Evolutionary conservation across 2,329 filamentous ascomycete species (phyloP), one percentile per base, ranked within the genome.

Genomic region (Trichophyton benhamiae): DNA sequence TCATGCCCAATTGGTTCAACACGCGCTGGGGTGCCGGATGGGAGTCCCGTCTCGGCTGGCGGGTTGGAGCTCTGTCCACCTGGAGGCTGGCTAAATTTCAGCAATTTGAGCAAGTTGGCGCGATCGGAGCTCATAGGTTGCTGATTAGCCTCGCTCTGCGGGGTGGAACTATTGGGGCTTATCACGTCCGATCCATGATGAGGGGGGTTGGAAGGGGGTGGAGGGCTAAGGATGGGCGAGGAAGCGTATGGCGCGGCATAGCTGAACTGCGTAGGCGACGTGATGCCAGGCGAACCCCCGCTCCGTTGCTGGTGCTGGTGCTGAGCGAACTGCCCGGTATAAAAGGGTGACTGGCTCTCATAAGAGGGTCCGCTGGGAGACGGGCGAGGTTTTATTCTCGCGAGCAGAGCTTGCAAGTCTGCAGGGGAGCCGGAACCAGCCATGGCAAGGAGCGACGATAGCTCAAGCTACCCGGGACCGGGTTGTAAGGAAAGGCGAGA

Each of bases 91-190:
- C 81, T 84, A 74, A 85, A 87, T 72, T 84, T 85, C 65, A 88
- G 77, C 63, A 88, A 72, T 68, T 82, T 87, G 63, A 88, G 77
- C 65, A 88, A 72, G 67, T 81, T 83, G 15, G 82, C 80, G 63
- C 80, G 78, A 61, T 79, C 78, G 58, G 74, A 71, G 63, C 76
- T 78, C 52, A 69, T 66, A 66, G 71, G 62, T 70, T 71, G 68
- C 72, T 73, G 65, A 72, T 75, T 72, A 75, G 75, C 63, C 68
- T 75, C 70, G 66, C 74, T 72, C 55, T 72, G 72, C 38, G 74
- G 74, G 61, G 80, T 78, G 58, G 75, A 65, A 63, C 74, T 71
- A 64, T 78, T 81, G 8, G 83, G 82, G 68, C 82, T 85, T 70
- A 85, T 77, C 67, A 85, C 76, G 64, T 80, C 80, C 62, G 82